A percentile compares a stretch with the other conserved stretches of the same genome.
Conservation (phyloP, 2,329 filamentous ascomycete genomes). For the Lanzia echinophila region DNA sequence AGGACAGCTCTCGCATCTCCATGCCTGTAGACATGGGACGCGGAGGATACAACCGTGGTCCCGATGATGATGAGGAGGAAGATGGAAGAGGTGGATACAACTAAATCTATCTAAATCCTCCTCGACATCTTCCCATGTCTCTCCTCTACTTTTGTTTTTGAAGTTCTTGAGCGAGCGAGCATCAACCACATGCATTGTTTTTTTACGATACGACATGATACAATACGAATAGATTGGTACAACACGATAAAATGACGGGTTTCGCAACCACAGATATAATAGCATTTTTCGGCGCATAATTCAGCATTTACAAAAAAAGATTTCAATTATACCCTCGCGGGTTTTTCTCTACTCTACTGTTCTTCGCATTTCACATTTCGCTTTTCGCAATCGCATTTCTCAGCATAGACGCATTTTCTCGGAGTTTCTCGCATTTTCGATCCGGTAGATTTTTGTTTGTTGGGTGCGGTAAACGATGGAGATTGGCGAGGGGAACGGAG, state of each 20-base stretch:
- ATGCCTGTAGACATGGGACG: constrained; percentile 18
- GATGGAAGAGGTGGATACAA: constrained; percentile 29
- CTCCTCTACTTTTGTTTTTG: background rate
- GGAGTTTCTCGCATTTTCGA: background rate
- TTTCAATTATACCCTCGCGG: background rate
- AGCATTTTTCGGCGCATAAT: background rate
- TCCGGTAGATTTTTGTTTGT: background rate
- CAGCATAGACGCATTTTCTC: background rate
- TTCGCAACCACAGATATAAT: background rate
- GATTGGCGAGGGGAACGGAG: background rate
- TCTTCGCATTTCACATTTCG: background rate
- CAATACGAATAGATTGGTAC: background rate
- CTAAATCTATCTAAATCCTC: constrained; percentile 11
- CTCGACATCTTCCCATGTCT: background rate
- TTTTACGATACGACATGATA: background rate
- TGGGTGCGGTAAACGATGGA: background rate
- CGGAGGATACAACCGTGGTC: constrained; percentile 23
- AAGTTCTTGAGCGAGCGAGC: background rate
- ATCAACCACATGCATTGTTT: background rate
- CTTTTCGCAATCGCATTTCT: background rate
- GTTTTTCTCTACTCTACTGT: background rate
- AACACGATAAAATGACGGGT: background rate
- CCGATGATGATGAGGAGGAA: constrained; percentile 28
- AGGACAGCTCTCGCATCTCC: constrained; percentile 7
- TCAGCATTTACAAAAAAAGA: background rate